Base-by-base conservation (phyloP, 2,329 filamentous ascomycete genomes). In the Xenoacremonium recifei region DNA sequence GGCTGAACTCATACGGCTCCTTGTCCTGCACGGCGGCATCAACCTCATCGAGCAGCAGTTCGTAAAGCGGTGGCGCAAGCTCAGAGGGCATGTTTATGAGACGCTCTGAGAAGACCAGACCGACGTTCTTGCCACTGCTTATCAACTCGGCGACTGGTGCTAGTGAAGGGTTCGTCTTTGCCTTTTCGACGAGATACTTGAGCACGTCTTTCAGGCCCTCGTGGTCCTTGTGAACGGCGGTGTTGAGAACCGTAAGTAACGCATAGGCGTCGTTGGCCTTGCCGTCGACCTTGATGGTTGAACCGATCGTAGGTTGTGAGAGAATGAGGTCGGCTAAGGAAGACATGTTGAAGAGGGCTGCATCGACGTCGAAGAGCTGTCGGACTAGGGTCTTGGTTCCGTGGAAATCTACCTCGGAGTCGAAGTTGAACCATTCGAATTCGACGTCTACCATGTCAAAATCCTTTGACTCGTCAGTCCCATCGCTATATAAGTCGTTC, bases 381-480 rank as follows among this genome's bases (percentile, higher is more conserved):
- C 92, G 87, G 45, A 96, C 69, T 6, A 99, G 81, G 9, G 82
- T 85, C 67, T 96, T 96, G 56, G 95, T 80, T 44, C 93, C 93
- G 68, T 97, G 92, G 67, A 97, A 97, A 67, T 99, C 93, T 57
- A 95, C 78, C 6, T 87, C 82, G 2, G 87, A 77, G 57, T 93
- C 85, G 49, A 92, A 95, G 69, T 96, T 95, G 72, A 97, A 99
- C 87, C 90, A 97, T 72, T 99, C 93, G 60, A 99, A 99, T 53
- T 97, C 92, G 44, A 97, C 90, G 62, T 97, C 85, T 52, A 99
- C 82, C 65, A 92, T 86, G 62, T 96, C 87, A 60, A 90, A 86
- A 59, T 96, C 89, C 88, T 95, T 29, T 19, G n/a, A n/a, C n/a
- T n/a, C n/a, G n/a, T n/a, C n/a, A n/a, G n/a, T n/a, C n/a, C n/a